These are phyloP conservation scores for Rugonectria rugulosa DNA, from an alignment of 2,329 filamentous ascomycete genomes.

Conservation along the genomic window DNA sequence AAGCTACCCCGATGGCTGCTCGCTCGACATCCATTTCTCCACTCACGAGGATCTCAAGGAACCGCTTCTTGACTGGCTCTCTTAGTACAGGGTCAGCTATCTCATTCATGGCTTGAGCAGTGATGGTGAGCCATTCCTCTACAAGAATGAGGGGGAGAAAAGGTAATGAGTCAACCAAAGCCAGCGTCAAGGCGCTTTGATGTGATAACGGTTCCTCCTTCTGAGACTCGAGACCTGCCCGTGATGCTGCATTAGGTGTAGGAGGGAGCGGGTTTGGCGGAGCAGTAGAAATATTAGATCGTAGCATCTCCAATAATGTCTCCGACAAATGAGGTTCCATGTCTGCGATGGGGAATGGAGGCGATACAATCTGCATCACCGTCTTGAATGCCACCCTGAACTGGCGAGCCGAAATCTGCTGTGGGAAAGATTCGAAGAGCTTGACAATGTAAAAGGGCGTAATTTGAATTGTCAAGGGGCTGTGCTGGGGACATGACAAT, in stretches of 20 bases:
- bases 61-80: slow-evolving; percentile 70
- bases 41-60: slow-evolving; percentile 80
- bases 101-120: slow-evolving; percentile 71
- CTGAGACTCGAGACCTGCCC: slow-evolving; percentile 36
- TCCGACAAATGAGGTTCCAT: slow-evolving; percentile 81
- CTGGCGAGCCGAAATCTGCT: slow-evolving; percentile 80
- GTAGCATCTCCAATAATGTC: slow-evolving; percentile 79
- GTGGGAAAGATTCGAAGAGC: slow-evolving; percentile 80
- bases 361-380: slow-evolving; percentile 80
- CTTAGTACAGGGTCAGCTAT: slow-evolving; percentile 70
- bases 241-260: slow-evolving; percentile 46
- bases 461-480: slow-evolving; percentile 72
- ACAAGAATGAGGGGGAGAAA: slow-evolving; percentile 74
- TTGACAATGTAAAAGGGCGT: slow-evolving; percentile 86
- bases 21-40: slow-evolving; percentile 91
- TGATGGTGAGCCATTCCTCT: slow-evolving; percentile 81
- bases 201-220: slow-evolving; percentile 66
- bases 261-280: slow-evolving; percentile 52
- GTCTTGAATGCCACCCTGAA: slow-evolving; percentile 90
- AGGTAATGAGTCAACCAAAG: slow-evolving; percentile 80
- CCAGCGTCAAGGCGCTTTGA: slow-evolving; percentile 78
- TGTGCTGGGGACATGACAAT: slow-evolving; percentile 81
- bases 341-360: slow-evolving; percentile 77
- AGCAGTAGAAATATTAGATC: slow-evolving; percentile 64
- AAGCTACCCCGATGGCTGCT: slow-evolving; percentile 78